These are phyloP conservation scores for Neoboletus brunneissimus DNA, from an alignment of 768 basidiomycete genomes.

Conservation along the genomic window DNA sequence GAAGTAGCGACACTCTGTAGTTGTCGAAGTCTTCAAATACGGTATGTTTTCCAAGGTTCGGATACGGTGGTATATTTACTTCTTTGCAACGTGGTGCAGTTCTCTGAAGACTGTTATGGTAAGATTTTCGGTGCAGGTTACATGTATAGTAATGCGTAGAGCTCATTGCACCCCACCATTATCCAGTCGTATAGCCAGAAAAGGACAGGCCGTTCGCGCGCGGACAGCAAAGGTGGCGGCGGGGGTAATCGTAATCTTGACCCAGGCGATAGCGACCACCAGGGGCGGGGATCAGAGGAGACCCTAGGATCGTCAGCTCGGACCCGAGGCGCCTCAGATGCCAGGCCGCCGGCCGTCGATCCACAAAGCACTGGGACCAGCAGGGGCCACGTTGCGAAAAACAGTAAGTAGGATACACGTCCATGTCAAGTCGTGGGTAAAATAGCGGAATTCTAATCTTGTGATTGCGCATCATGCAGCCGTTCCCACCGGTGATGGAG, in stretches of 20 bases:
- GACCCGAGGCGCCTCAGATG: slow-evolving; percentile 72
- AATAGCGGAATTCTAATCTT: slow-evolving; percentile 24
- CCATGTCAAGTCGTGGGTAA: slow-evolving; percentile 20
- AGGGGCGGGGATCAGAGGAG: slow-evolving; percentile 34
- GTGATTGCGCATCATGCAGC: slow-evolving; percentile 21
- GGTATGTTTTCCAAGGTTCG: slow-evolving; percentile 46
- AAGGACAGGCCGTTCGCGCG: slow-evolving; percentile 52
- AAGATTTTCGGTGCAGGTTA: slow-evolving; percentile 20
- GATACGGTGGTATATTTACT: slow-evolving; percentile 9
- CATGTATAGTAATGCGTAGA: neutral
- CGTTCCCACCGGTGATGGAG: slow-evolving; percentile 18
- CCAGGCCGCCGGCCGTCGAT: slow-evolving; percentile 36
- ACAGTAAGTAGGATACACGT: slow-evolving; percentile 29
- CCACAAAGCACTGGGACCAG: slow-evolving; percentile 23
- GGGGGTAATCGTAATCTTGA: slow-evolving; percentile 36
- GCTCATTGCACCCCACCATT: slow-evolving; percentile 14
- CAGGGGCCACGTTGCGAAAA: slow-evolving; percentile 20
- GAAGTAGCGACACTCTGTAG: slow-evolving; percentile 92
- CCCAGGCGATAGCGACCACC: slow-evolving; percentile 37
- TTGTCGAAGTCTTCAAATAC: slow-evolving; percentile 84
- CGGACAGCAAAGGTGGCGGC: slow-evolving; percentile 47
- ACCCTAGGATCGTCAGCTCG: slow-evolving; percentile 33
- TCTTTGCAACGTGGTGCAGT: slow-evolving; percentile 33
- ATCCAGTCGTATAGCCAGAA: slow-evolving; percentile 76
- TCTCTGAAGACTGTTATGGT: slow-evolving; percentile 86